These are phyloP conservation scores for Dactylella cylindrospora DNA, from an alignment of 2,329 filamentous ascomycete genomes.

Conservation along the genomic window DNA sequence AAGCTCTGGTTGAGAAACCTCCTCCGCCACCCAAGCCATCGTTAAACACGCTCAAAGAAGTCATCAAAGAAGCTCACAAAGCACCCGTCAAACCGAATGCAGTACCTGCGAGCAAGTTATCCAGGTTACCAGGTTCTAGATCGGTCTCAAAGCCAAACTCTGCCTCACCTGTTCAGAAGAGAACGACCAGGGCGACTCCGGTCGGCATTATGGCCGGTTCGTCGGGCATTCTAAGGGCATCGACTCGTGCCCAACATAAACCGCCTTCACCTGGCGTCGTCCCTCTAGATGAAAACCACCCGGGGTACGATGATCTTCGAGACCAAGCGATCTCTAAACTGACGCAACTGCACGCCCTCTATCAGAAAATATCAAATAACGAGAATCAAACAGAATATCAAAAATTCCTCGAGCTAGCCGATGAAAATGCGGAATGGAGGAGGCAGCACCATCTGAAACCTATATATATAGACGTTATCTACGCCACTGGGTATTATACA, in stretches of 20 bases:
- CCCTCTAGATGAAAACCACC: slow-evolving; percentile 39
- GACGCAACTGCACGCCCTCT: slow-evolving; percentile 26
- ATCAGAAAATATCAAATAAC: slow-evolving; percentile 21
- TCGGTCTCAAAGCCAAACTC: slow-evolving; percentile 6
- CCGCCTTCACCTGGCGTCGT: slow-evolving; percentile 15
- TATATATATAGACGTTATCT: slow-evolving; percentile 37
- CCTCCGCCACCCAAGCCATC: slow-evolving; percentile 23
- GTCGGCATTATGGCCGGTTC: background rate
- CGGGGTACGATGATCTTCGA: slow-evolving; percentile 38
- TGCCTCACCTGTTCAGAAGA: slow-evolving; percentile 3
- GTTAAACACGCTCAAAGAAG: slow-evolving; percentile 22
- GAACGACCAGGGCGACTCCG: slow-evolving; percentile 2
- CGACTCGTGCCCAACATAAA: slow-evolving; percentile 10
- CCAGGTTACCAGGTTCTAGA: slow-evolving; percentile 9
- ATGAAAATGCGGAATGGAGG: slow-evolving; percentile 35
- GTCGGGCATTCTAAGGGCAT: background rate
- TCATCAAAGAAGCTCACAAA: slow-evolving; percentile 19
- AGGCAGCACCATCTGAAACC: slow-evolving; percentile 32
- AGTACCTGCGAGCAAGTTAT: slow-evolving; percentile 15
- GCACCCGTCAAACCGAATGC: slow-evolving; percentile 10
- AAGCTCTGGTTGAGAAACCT: background rate
- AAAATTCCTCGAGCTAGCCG: slow-evolving; percentile 23
- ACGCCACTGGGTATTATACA: slow-evolving; percentile 32
- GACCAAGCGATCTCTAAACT: slow-evolving; percentile 40
- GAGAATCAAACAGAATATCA: slow-evolving; percentile 19